phyloP scores from a whole-genome alignment of 1,284 basidiomycete genomes.

The Cryptococcus sp. region DNA sequence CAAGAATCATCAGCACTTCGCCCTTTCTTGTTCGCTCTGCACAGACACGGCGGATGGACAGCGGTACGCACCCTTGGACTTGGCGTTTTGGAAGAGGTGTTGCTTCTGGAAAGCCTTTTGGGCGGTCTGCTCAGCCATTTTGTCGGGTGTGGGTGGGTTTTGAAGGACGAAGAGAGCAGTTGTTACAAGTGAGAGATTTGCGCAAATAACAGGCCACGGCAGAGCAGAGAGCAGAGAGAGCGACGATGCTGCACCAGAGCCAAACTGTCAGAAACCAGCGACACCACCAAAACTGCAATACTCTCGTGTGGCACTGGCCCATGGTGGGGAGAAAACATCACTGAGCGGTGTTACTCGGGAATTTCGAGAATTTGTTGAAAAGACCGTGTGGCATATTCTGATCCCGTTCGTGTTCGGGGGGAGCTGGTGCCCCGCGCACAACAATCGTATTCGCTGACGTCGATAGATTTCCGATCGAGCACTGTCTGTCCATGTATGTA shows the following conservation, averaged over 20 bases:
- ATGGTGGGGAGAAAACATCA: too few relatives aligned
- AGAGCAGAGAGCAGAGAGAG: neutral
- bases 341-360: too few relatives aligned
- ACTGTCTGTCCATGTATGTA: neutral
- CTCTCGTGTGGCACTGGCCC: too few relatives aligned
- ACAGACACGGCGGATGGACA: neutral
- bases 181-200: neutral
- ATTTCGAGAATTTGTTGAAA: too few relatives aligned
- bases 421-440: too few relatives aligned
- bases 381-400: too few relatives aligned
- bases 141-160: conserved; percentile 24
- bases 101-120: conserved; percentile 98
- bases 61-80: conserved; percentile 75
- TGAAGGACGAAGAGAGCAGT: conserved; percentile 16
- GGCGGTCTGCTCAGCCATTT: conserved; percentile 63
- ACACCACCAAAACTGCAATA: too few relatives aligned
- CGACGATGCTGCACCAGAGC: neutral
- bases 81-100: conserved; percentile 96
- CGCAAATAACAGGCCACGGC: neutral
- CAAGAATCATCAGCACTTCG: neutral
- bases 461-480: neutral
- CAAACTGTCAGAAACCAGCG: too few relatives aligned
- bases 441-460: neutral
- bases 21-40: neutral
- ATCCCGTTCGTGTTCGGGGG: too few relatives aligned